Evolutionary conservation across 257 asterid genomes (phyloP).

Genomic region (Salvia hispanica): DNA sequence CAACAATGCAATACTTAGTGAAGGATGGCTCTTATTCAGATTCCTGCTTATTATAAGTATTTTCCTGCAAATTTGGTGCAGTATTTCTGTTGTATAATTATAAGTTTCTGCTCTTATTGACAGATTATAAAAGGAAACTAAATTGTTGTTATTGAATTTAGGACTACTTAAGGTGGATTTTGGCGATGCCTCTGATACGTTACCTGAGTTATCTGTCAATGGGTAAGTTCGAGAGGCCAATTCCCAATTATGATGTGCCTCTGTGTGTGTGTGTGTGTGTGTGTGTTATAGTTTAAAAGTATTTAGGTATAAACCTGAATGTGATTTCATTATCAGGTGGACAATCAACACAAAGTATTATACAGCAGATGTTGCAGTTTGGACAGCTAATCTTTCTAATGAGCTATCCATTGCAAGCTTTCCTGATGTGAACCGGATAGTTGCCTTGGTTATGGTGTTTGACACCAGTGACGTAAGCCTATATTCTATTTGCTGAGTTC

Average conservation of each 20-base stretch:
- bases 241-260: slow-evolving; percentile 16
- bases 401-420: slow-evolving; percentile 51
- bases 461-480: slow-evolving; percentile 69
- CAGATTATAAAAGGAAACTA: not conserved
- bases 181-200: slow-evolving; percentile 62
- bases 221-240: slow-evolving; percentile 53
- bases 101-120: slow-evolving; percentile 19
- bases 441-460: slow-evolving; percentile 90
- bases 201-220: slow-evolving; percentile 55
- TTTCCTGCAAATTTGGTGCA: slow-evolving; percentile 7
- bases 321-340: slow-evolving; percentile 61
- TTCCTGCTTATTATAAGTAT: not conserved
- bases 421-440: slow-evolving; percentile 48
- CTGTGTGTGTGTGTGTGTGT: too few relatives aligned
- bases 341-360: slow-evolving; percentile 90
- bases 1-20: slow-evolving; percentile 3
- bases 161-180: slow-evolving; percentile 69
- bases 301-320: slow-evolving; percentile 24
- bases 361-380: slow-evolving; percentile 75
- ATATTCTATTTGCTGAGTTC: slow-evolving; percentile 17
- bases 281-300: not conserved
- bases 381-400: slow-evolving; percentile 74
- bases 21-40: not conserved
- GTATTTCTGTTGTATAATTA: slow-evolving; percentile 2
- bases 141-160: slow-evolving; percentile 29